These are phyloP conservation scores for Phytophthora citricola DNA, from an alignment of 352 stramenopile species.

Conservation along the genomic window DNA sequence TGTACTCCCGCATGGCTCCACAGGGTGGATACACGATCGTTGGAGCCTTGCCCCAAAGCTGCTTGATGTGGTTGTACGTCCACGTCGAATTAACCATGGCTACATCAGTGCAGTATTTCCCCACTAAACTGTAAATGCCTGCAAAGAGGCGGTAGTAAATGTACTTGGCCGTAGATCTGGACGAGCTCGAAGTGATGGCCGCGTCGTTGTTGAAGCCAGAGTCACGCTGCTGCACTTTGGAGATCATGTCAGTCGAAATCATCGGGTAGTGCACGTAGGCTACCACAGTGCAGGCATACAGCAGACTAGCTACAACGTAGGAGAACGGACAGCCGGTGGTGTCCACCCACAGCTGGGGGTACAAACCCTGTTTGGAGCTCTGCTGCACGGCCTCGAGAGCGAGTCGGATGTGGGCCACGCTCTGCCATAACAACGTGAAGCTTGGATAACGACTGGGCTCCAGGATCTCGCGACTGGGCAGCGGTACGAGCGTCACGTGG, in stretches of 20 bases:
- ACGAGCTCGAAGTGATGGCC: slow-evolving; percentile 77
- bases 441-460: slow-evolving; percentile 81
- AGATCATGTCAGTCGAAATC: slow-evolving; percentile 99
- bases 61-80: slow-evolving; percentile 96
- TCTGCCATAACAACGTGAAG: slow-evolving; percentile 97
- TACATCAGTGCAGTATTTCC: slow-evolving; percentile 84
- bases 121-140: slow-evolving; percentile 89
- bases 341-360: slow-evolving; percentile 95
- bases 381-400: slow-evolving; percentile 86
- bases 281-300: slow-evolving; percentile 88
- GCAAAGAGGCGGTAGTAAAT: slow-evolving; percentile 97
- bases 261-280: slow-evolving; percentile 99
- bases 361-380: slow-evolving; percentile 48
- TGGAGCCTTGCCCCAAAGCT: slow-evolving; percentile 88
- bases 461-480: slow-evolving; percentile 70
- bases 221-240: slow-evolving; percentile 90
- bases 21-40: slow-evolving; percentile 97
- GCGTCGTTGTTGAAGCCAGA: slow-evolving; percentile 95
- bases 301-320: slow-evolving; percentile 91
- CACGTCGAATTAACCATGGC: slow-evolving; percentile 99
- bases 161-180: slow-evolving; percentile 93
- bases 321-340: slow-evolving; percentile 98
- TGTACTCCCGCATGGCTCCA: slow-evolving; percentile 87
- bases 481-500: slow-evolving; percentile 77
- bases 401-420: slow-evolving; percentile 93